These are phyloP conservation scores for Fennellomyces sp. DNA, from an alignment of 371 early-diverging fungal genomes.

Conservation along the genomic window DNA sequence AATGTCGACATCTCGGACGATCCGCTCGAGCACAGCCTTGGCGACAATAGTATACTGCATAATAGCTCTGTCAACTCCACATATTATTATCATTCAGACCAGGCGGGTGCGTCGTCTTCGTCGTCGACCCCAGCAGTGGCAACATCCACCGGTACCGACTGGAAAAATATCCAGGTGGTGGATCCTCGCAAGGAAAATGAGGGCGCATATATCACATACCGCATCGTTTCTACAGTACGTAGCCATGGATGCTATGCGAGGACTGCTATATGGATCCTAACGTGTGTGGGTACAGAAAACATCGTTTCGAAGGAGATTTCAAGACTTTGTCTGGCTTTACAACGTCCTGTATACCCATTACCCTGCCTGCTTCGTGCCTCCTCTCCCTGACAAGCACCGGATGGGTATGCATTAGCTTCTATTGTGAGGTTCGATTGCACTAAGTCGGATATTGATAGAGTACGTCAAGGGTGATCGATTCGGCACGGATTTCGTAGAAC, in stretches of 20 bases:
- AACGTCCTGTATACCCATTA: constrained; percentile 70
- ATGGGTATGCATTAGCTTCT: constrained; percentile 58
- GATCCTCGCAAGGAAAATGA: constrained; percentile 91
- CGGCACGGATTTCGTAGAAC: constrained; percentile 86
- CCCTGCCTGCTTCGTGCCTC: constrained; percentile 87
- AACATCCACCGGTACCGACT: not conserved
- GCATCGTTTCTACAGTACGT: constrained; percentile 73
- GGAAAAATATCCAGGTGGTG: constrained; percentile 48
- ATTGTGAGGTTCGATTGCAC: not conserved
- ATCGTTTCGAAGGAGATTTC: constrained; percentile 84
- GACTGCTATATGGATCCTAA: not conserved
- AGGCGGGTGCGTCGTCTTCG: not conserved
- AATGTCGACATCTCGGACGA: constrained; percentile 1
- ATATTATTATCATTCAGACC: not conserved
- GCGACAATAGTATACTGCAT: not conserved
- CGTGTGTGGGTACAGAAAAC: constrained; percentile 9
- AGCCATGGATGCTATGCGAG: not conserved
- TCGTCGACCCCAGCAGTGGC: not conserved
- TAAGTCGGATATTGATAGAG: constrained; percentile 47
- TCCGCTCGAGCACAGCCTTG: not conserved
- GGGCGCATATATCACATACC: constrained; percentile 84
- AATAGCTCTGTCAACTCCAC: not conserved
- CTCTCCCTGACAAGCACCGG: constrained; percentile 92
- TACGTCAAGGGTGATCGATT: constrained; percentile 96
- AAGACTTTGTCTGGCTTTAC: constrained; percentile 93